These are phyloP conservation scores for Limtongozyma cylindracea DNA, from an alignment of 805 yeast genomes.

Conservation along the genomic window DNA sequence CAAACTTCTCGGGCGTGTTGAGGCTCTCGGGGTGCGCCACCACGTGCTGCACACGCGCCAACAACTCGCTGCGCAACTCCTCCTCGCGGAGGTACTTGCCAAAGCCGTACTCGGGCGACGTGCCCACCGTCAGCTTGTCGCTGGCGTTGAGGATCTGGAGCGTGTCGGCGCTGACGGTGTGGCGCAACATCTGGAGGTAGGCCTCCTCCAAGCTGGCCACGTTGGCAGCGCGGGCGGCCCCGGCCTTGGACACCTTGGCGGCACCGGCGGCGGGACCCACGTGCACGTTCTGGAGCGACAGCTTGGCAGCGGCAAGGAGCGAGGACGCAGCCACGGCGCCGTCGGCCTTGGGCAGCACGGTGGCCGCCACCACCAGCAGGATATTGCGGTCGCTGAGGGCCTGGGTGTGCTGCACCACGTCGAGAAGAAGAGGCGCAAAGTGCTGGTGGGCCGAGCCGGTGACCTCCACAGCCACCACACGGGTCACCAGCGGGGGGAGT, in stretches of 20 bases:
- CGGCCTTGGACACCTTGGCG: slow-evolving; percentile 18
- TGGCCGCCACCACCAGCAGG: too few relatives aligned
- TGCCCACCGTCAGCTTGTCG: slow-evolving; percentile 16
- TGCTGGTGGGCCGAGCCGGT: too few relatives aligned
- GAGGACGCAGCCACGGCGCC: too few relatives aligned
- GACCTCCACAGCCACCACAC: too few relatives aligned
- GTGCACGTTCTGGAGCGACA: slow-evolving; percentile 5
- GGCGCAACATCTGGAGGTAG: slow-evolving; percentile 49
- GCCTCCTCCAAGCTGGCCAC: slow-evolving; percentile 58
- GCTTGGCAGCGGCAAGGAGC: slow-evolving; percentile 18
- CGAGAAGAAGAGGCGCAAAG: too few relatives aligned
- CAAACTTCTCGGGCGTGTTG: slow-evolving; percentile 18
- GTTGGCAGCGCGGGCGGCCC: too few relatives aligned
- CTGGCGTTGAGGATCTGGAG: slow-evolving; percentile 38
- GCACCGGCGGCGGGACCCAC: slow-evolving; percentile 10
- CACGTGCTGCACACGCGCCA: slow-evolving; percentile 18
- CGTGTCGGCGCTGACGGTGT: slow-evolving; percentile 31
- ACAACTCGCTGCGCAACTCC: slow-evolving; percentile 20
- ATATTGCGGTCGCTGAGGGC: too few relatives aligned
- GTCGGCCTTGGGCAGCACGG: too few relatives aligned
- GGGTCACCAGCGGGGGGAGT: too few relatives aligned
- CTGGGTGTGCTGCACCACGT: too few relatives aligned
- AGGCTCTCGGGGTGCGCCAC: too few relatives aligned
- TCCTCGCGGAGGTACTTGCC: slow-evolving; percentile 44
- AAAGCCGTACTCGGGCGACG: slow-evolving; percentile 70